Evolutionary conservation across 495 filamentous ascomycete genomes (phyloP).

Genomic region (Aspergillus affinis): DNA sequence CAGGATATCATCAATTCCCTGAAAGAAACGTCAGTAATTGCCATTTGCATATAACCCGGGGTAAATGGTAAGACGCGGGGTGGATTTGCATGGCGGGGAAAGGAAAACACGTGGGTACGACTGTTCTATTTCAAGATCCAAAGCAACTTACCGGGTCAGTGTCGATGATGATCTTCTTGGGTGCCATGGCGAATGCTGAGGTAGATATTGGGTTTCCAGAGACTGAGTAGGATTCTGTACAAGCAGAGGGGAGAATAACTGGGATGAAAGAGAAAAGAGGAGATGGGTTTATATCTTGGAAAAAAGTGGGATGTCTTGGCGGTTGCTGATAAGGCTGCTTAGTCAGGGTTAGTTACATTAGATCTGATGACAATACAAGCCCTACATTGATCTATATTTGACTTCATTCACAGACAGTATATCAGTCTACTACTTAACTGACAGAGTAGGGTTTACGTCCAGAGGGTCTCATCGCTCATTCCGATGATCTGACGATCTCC

Average conservation of each 20-base stretch:
- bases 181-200: conserved; percentile 11
- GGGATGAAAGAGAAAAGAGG: too few species aligned
- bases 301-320: not conserved
- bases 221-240: not conserved
- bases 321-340: not conserved
- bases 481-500: conserved; percentile 4
- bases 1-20: conserved; percentile 91
- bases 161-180: conserved; percentile 79
- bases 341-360: not conserved
- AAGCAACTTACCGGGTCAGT: conserved; percentile 69
- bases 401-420: too few species aligned
- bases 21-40: not conserved
- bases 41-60: not conserved
- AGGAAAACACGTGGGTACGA: not conserved
- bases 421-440: too few species aligned
- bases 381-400: too few species aligned
- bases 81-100: not conserved
- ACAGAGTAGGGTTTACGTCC: not conserved
- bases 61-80: not conserved
- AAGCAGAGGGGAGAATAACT: not conserved
- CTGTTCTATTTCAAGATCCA: too few species aligned
- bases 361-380: too few species aligned
- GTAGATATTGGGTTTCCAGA: too few species aligned
- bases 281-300: not conserved
- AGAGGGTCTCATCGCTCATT: conserved; percentile 5